phyloP scores from a whole-genome alignment of 257 asterid species.

The Nicotiana tomentosiformis region DNA sequence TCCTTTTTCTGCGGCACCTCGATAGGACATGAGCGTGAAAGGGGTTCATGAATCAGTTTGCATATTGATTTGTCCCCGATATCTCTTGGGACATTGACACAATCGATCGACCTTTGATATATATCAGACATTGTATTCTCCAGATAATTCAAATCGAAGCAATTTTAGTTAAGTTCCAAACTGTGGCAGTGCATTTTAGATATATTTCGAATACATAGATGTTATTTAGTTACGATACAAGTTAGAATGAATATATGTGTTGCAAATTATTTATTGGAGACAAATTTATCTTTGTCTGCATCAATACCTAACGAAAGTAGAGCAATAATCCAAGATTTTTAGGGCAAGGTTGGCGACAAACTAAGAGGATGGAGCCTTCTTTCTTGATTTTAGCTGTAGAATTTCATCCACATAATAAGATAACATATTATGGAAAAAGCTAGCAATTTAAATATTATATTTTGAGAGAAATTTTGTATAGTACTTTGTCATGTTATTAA shows the following conservation, averaged over 20 bases:
- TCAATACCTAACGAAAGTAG: constrained; percentile 6
- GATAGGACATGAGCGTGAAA: no score
- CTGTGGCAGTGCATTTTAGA: background rate
- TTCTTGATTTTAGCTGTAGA: constrained; percentile 27
- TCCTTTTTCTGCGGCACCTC: no score
- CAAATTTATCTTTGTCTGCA: background rate
- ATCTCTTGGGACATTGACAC: no score
- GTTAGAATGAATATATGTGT: background rate
- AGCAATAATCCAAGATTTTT: constrained; percentile 13
- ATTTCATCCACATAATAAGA: constrained; percentile 33
- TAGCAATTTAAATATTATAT: constrained; percentile 21
- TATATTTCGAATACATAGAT: no score
- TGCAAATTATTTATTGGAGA: background rate
- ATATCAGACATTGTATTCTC: no score
- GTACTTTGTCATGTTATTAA: constrained; percentile 27
- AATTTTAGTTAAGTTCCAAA: background rate
- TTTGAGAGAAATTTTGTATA: constrained; percentile 29
- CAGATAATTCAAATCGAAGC: no score
- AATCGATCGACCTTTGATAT: no score
- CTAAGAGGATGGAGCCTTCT: constrained; percentile 37
- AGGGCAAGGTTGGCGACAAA: constrained; percentile 27
- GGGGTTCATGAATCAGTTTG: no score
- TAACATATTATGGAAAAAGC: constrained; percentile 33
- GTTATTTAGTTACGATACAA: background rate
- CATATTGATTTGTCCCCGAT: no score